Evolutionary conservation across 2,329 filamentous ascomycete genomes (phyloP), one percentile per base, ranked within the genome.

Genomic region (Penicillium decumbens): DNA sequence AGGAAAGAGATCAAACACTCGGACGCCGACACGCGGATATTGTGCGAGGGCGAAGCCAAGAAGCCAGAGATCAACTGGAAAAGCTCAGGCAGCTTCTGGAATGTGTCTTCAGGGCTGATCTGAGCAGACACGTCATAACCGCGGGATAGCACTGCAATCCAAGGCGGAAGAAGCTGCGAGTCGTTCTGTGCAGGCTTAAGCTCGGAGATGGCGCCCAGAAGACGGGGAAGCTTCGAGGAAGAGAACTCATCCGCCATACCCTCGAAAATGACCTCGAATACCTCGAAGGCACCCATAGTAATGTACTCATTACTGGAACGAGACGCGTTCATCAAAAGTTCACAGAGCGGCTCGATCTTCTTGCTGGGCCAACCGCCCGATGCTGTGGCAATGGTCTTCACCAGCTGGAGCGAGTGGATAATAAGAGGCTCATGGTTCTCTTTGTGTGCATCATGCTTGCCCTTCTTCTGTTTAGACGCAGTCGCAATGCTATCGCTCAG

Each of bases 261-360:
- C 61, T 87, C 86, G 58, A 98, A 97, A 39, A 97, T 95, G 68
- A 95, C 87, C 69, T 98, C 93, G 63, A 98, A 98, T 3, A 97
- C 92, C 58, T 96, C 92, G 62, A 98, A 96, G 0, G 91, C 88
- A 9, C 89, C 87, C 85, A 97, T 95, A 28, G 91, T 95, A 77
- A 98, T 85, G 69, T 92, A 95, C 67, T 97, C 91, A 68, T 95
- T 96, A 69, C 84, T 93, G 7, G 88, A 91, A 65, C 85, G 85
- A 27, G 92, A 92, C 54, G 97, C 95, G 58, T 84, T 84, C 59
- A 98, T 81, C 50, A 98, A 75, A 46, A 95, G 75, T 70, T 97
- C 91, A 69, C 91, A 96, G 29, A 98, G 76, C 2, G 86, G 78
- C 72, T 98, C 93, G 47, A 96, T 95, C 73, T 95, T 95, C 75